Percentiles rank a stretch among this genome's conserved stretches.
Conservation (phyloP, 2,329 filamentous ascomycete genomes). For the Epichloe scottii region DNA sequence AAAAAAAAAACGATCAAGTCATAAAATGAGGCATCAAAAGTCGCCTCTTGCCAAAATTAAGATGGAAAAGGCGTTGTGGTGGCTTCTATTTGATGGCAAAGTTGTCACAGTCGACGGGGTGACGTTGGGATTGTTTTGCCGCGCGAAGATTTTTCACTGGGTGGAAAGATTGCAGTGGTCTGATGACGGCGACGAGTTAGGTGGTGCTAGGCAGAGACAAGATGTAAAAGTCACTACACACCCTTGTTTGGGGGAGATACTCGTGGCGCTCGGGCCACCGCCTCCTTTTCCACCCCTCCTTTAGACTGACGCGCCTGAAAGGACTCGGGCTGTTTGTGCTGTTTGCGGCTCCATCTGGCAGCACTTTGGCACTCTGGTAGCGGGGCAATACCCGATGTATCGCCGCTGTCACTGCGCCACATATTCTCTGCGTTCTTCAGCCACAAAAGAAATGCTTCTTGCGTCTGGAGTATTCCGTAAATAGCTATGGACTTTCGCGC, state of each 20-base stretch:
- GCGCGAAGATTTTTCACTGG: constrained; percentile 42
- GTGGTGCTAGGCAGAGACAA: constrained; percentile 7
- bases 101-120: constrained; percentile 36
- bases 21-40: constrained; percentile 47
- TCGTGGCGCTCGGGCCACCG: constrained; percentile 17
- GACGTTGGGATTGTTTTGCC: constrained; percentile 43
- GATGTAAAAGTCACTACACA: constrained; percentile 7
- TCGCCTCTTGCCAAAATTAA: constrained; percentile 31
- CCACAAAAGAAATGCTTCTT: no score
- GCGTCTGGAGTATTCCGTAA: no score
- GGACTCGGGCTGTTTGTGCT: not conserved
- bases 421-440: no score
- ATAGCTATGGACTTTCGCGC: no score
- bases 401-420: no score
- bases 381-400: no score
- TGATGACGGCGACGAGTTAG: constrained; percentile 4
- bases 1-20: constrained; percentile 52
- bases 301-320: constrained; percentile 6
- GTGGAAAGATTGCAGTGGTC: constrained; percentile 13
- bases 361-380: not conserved
- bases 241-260: constrained; percentile 15
- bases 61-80: constrained; percentile 41
- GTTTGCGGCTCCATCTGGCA: not conserved
- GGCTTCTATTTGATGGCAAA: constrained; percentile 41
- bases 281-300: constrained; percentile 18